Percentiles rank a stretch among this genome's conserved stretches.
phyloP scores from a whole-genome alignment of 1,284 basidiomycete species.

The Puccinia novopanici region DNA sequence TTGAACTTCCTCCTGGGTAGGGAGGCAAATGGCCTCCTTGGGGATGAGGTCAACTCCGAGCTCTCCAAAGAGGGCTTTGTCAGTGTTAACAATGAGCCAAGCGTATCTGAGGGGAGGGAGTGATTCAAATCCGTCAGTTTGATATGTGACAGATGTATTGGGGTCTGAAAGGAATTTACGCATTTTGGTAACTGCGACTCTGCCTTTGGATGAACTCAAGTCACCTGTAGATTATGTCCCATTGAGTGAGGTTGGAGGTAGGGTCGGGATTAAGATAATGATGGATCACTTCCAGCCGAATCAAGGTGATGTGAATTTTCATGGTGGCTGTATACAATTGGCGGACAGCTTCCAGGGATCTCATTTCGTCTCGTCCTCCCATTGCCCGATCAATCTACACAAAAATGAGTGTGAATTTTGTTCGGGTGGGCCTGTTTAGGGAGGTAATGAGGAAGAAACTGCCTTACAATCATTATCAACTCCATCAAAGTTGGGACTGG shows the following conservation, averaged over 20 bases:
- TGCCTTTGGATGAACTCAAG: neutral
- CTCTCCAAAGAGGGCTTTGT: neutral
- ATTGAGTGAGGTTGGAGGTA: neutral
- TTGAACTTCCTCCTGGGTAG: neutral
- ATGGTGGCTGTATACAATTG: neutral
- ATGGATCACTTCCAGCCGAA: neutral
- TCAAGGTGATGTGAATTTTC: neutral
- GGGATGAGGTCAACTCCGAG: neutral
- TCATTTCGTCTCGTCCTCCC: neutral
- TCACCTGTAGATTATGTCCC: neutral
- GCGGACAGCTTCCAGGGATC: neutral
- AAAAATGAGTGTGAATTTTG: neutral
- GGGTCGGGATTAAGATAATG: neutral
- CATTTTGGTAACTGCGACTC: neutral
- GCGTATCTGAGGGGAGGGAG: neutral
- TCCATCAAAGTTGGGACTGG: neutral
- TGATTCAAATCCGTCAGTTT: neutral
- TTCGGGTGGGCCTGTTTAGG: neutral
- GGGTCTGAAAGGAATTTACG: neutral
- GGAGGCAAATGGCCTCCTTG: neutral
- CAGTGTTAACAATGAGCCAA: neutral
- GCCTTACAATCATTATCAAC: neutral
- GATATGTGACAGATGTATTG: no score
- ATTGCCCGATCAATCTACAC: neutral
- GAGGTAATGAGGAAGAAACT: neutral